These are phyloP conservation scores for Hanseniaspora opuntiae DNA, from an alignment of 805 yeast species.

Conservation along the genomic window DNA sequence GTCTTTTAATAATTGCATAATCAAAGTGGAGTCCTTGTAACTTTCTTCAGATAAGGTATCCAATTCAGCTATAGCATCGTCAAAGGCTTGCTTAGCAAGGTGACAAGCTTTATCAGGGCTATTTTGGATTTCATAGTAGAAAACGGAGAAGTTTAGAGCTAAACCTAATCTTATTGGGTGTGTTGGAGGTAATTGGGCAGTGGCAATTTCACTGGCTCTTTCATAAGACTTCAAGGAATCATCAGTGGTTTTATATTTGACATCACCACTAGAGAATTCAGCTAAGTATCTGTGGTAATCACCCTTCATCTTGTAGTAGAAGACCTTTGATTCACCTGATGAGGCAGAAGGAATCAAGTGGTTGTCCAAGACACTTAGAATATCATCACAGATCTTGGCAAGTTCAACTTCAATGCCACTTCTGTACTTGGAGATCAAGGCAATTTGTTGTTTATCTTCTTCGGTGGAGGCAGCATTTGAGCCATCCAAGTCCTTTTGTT, in stretches of 20 bases:
- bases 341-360: constrained; percentile 89
- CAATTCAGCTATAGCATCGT: constrained; percentile 96
- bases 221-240: constrained; percentile 87
- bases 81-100: constrained; percentile 96
- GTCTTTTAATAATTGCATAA: constrained; percentile 97
- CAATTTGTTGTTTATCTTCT: constrained; percentile 56
- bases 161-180: constrained; percentile 97
- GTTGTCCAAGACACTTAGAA: constrained; percentile 70
- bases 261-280: constrained; percentile 84
- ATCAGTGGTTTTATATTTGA: constrained; percentile 84
- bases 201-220: constrained; percentile 92
- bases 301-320: constrained; percentile 98
- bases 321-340: constrained; percentile 94
- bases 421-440: constrained; percentile 85
- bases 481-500: constrained; percentile 10
- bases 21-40: constrained; percentile 94
- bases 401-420: constrained; percentile 86
- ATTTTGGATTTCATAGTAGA: constrained; percentile 94
- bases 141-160: constrained; percentile 94
- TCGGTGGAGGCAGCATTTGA: constrained; percentile 12
- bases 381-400: constrained; percentile 86
- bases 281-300: constrained; percentile 98
- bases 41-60: constrained; percentile 96
- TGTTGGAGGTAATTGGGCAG: constrained; percentile 92
- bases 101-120: constrained; percentile 98